These are phyloP conservation scores for Naganishia onofrii DNA, from an alignment of 768 basidiomycete species.

Conservation along the genomic window DNA sequence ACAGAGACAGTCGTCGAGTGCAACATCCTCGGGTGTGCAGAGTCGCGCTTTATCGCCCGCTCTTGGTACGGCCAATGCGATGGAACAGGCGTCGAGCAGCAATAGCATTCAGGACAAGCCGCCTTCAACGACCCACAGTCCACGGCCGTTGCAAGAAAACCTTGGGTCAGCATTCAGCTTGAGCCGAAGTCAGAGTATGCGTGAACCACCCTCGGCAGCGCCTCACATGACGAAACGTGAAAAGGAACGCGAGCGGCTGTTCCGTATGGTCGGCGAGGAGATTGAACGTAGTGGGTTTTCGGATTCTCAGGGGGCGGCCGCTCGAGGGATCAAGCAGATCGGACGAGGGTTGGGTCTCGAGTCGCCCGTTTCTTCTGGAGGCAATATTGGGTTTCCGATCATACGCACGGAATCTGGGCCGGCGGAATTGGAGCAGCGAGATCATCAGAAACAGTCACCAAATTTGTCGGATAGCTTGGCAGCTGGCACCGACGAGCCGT, in stretches of 20 bases:
- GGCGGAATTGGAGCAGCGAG: background rate
- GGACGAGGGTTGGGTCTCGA: conserved; percentile 38
- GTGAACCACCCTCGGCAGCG: conserved; percentile 13
- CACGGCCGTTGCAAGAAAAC: conserved; percentile 7
- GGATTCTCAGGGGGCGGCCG: conserved; percentile 28
- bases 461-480: too few relatives aligned
- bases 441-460: background rate
- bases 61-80: conserved; percentile 1
- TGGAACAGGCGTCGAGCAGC: background rate
- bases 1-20: conserved; percentile 22
- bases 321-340: conserved; percentile 44
- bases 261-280: conserved; percentile 47
- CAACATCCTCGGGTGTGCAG: background rate
- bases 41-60: conserved; percentile 12
- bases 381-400: background rate
- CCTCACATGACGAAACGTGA: conserved; percentile 35
- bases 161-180: conserved; percentile 5
- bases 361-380: background rate
- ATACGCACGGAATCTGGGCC: conserved; percentile 20
- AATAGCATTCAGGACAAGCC: background rate
- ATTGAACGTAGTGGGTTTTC: conserved; percentile 38
- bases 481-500: background rate
- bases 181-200: conserved; percentile 34
- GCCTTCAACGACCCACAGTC: background rate
- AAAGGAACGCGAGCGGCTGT: conserved; percentile 45